Base-by-base conservation (phyloP, 2,329 filamentous ascomycete species). In the Rhinocladiella similis region DNA sequence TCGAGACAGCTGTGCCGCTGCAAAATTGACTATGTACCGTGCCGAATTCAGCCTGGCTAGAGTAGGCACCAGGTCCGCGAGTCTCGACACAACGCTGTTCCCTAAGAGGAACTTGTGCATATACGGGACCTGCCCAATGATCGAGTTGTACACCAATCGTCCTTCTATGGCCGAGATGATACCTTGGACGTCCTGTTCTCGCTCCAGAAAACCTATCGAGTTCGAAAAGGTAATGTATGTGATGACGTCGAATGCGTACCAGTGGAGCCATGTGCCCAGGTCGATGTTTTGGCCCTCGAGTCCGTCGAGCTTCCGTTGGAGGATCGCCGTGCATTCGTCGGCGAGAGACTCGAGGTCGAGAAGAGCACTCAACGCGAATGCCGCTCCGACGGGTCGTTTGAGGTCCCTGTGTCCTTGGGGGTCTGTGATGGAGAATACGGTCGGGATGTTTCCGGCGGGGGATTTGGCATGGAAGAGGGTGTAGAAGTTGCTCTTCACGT, bases 321-420 rank as follows among this genome's bases (percentile, higher is more conserved):
- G 18, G 5, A 61, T 61, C 13, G 47, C 42, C 2, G 53, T 61
- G 25, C 58, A 61, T 22, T 57, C 54, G 51, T 75, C 70, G 3
- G 73, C 70, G 41, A 71, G 67, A 1, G 69, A 66, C 53, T 74
- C 72, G 29, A 73, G 73, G 9, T 72, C 70, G 12, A 75, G 67
- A 6, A 78, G 54, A 0, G 69, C 74, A 13, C 66, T 72, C 67
- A 78, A 69, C 1, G 73, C 69, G 56, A 76, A 78, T 0, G 71
- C 67, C 19, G 65, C 65, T 0, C 74, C 71, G 5, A 77, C 68
- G 0, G 70, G 67, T 13, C 72, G 68, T 47, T 74, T 75, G 5
- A 75, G 71, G 6, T 62, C 66, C 7, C 72, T 70, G 58, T 79
- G 77, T 16, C 71, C 70, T 1, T 58, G 62, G 41, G 77, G 74